phyloP scores from a whole-genome alignment of 148 eudicot genomes.

The Vaccinium myrtillus region DNA sequence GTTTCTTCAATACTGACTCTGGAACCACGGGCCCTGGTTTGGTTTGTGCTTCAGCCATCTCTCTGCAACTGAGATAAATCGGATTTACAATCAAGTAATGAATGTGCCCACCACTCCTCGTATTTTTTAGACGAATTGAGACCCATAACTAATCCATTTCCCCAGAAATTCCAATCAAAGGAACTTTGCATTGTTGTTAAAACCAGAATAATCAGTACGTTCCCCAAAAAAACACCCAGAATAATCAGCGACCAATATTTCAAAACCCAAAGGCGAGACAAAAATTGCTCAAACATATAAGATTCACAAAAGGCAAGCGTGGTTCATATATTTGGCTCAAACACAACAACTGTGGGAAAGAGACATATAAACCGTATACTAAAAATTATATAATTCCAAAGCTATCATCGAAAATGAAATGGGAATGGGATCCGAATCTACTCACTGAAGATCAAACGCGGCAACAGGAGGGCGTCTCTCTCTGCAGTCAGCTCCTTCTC shows the following conservation, averaged over 20 bases:
- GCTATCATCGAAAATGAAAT: not conserved
- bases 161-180: not conserved
- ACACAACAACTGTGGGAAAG: too few relatives aligned
- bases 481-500: not conserved
- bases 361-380: not conserved
- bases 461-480: not conserved
- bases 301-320: not conserved
- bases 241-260: not conserved
- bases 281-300: not conserved
- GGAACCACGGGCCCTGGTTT: slow-evolving; percentile 53
- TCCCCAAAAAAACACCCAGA: too few relatives aligned
- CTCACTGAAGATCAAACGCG: not conserved
- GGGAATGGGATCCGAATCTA: not conserved
- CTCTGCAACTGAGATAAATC: slow-evolving; percentile 20
- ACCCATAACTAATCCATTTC: not conserved
- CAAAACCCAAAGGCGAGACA: not conserved
- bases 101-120: not conserved
- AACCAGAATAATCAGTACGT: too few relatives aligned
- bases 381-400: not conserved
- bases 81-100: not conserved
- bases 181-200: not conserved
- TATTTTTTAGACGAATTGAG: not conserved
- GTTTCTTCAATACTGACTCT: slow-evolving; percentile 85
- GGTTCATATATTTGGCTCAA: not conserved
- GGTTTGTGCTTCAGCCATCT: slow-evolving; percentile 40